Conservation (phyloP, 768 basidiomycete species). For the Roridomyces roridus region DNA sequence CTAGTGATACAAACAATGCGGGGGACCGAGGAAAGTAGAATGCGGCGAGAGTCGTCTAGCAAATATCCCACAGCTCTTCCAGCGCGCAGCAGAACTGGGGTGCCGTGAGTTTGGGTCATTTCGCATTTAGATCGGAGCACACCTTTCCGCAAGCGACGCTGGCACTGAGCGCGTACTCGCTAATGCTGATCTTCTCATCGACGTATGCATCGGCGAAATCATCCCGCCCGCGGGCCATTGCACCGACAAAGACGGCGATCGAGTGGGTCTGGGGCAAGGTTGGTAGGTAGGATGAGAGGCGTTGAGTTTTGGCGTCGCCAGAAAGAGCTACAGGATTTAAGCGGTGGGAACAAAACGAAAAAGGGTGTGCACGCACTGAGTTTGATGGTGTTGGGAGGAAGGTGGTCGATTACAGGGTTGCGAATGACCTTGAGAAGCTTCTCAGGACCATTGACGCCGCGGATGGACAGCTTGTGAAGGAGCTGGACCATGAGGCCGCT, state of each 20-base stretch:
- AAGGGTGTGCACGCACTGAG: conserved; percentile 67
- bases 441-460: conserved; percentile 96
- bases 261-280: conserved; percentile 88
- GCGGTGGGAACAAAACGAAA: conserved; percentile 1
- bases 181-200: conserved; percentile 96
- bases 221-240: conserved; percentile 96
- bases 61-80: conserved; percentile 95
- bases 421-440: conserved; percentile 98
- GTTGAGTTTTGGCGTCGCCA: conserved; percentile 84
- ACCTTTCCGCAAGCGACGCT: conserved; percentile 98
- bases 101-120: no score
- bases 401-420: conserved; percentile 95
- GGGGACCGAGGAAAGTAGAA: neutral
- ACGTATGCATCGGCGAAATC: conserved; percentile 96
- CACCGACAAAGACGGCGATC: conserved; percentile 95
- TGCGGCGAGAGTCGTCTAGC: conserved; percentile 45
- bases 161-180: conserved; percentile 91
- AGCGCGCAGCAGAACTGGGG: conserved; percentile 85
- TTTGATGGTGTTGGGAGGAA: conserved; percentile 95
- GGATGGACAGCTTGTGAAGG: conserved; percentile 92
- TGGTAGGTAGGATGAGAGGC: conserved; percentile 83
- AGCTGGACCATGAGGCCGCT: conserved; percentile 99
- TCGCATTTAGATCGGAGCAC: no score
- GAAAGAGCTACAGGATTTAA: conserved; percentile 70
- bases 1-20: no score